Conservation (phyloP, 495 filamentous ascomycete species). For the Aspergillus sparsus region DNA sequence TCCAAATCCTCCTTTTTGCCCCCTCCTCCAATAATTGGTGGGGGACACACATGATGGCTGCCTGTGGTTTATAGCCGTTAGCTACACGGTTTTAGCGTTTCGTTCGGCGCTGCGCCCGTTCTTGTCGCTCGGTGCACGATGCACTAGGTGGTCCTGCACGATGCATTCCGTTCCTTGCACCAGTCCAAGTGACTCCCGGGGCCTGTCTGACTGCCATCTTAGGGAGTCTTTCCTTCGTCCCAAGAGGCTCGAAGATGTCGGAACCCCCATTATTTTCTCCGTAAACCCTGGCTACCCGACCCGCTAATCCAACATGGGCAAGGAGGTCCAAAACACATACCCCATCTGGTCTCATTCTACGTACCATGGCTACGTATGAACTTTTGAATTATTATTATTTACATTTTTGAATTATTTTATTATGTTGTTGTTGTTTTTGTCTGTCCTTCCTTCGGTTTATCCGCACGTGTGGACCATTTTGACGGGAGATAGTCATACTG, state of each 20-base stretch:
- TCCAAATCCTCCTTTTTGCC: background rate
- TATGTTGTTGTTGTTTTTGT: too few species aligned
- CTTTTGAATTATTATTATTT: background rate
- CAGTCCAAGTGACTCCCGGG: slow-evolving; percentile 10
- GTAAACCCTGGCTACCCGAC: slow-evolving; percentile 25
- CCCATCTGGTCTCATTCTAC: slow-evolving; percentile 19
- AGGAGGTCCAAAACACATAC: slow-evolving; percentile 15
- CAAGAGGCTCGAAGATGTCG: slow-evolving; percentile 25
- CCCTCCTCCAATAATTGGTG: slow-evolving; percentile 15
- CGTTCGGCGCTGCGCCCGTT: slow-evolving; percentile 26
- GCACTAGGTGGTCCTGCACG: slow-evolving; percentile 27
- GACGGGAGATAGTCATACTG: background rate
- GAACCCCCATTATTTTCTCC: slow-evolving; percentile 21
- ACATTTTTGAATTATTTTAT: too few species aligned
- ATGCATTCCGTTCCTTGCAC: slow-evolving; percentile 19
- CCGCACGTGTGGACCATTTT: background rate
- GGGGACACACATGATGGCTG: slow-evolving; percentile 15
- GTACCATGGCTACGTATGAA: slow-evolving; percentile 21
- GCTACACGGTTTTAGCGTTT: slow-evolving; percentile 26
- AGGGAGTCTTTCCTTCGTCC: slow-evolving; percentile 9
- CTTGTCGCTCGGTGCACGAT: slow-evolving; percentile 26
- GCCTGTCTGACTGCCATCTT: background rate
- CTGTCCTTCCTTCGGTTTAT: too few species aligned
- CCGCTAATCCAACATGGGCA: slow-evolving; percentile 18
- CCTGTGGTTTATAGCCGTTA: slow-evolving; percentile 20